Evolutionary conservation across 495 filamentous ascomycete genomes (phyloP), one percentile per base, ranked within the genome.

Genomic region (Paragyromitra xinjiangensis): DNA sequence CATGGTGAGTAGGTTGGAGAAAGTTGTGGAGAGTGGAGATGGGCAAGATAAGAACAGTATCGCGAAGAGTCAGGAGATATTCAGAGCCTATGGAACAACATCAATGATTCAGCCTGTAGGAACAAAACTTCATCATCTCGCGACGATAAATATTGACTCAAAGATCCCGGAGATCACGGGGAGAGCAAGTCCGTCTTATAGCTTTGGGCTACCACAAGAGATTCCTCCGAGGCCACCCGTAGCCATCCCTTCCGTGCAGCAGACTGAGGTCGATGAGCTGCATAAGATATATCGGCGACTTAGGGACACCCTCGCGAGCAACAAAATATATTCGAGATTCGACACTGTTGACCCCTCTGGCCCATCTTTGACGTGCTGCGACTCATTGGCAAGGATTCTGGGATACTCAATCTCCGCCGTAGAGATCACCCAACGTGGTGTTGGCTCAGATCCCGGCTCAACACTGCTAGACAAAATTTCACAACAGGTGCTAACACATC

Each of bases 371-470:
- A 79, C 78, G 8, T 69, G 80, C 45, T 81, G 78, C 63, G 92
- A 94, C 78, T 89, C 89, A 0, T 82, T 98, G 53, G 90, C 92
- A 44, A 86, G 86, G 61, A 88, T 90, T 53, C 90, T 98, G 19
- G 95, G 94, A 0, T 93, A 88, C 83, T 94, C 95, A n/a, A 94
- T 99, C 64, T 89, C 95, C 1, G 90, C 93, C 0, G 90, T 92
- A 6, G 95, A 99, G 83, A 98, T 99, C 70, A 90, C 93, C 56
- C 95, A 97, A 81, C 92, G 95, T 65, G 95, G 96, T 14, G 85
- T 94, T 1, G 91, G 92, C 70, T 91, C 92, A 3, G 89, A 93
- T 51, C 88, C 89, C 44, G 92, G 92, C 22, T 86, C 87, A 78
- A 94, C 91, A 0, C 84, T 98, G 42, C 81, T 98, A n/a, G 92